Percentiles rank a stretch among this genome's conserved stretches.
phyloP scores from a whole-genome alignment of 2,329 filamentous ascomycete genomes.

The Curvularia lunata region DNA sequence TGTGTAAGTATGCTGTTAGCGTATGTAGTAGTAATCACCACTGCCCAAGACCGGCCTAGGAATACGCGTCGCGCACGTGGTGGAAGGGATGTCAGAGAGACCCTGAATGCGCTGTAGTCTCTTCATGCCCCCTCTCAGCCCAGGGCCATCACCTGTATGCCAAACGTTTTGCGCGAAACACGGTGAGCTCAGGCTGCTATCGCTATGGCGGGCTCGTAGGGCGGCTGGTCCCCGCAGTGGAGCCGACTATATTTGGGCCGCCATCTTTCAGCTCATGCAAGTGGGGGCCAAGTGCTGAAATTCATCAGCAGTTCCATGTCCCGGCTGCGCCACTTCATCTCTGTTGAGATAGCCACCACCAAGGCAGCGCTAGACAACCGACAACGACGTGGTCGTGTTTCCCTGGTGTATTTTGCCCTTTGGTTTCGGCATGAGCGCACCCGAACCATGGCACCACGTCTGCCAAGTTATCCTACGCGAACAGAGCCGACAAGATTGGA shows the following conservation, averaged over 20 bases:
- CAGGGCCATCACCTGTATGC: background rate
- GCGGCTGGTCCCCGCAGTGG: conserved; percentile 17
- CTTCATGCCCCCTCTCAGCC: background rate
- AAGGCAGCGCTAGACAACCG: background rate
- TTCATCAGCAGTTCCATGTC: conserved; percentile 5
- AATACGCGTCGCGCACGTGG: conserved; percentile 38
- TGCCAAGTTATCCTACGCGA: conserved; percentile 9
- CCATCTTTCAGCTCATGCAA: conserved; percentile 19
- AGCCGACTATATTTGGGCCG: conserved; percentile 23
- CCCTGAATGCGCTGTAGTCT: conserved; percentile 1
- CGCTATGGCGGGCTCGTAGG: conserved; percentile 1
- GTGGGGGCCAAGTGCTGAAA: conserved; percentile 12
- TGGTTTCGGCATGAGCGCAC: conserved; percentile 1
- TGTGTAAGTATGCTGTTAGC: conserved; percentile 20
- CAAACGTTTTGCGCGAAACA: conserved; percentile 2
- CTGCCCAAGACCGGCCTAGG: conserved; percentile 17
- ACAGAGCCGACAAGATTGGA: conserved; percentile 4
- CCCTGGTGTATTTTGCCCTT: background rate
- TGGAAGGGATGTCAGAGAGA: conserved; percentile 31
- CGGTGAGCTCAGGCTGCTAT: conserved; percentile 1
- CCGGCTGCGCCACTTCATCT: background rate
- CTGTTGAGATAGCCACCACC: background rate
- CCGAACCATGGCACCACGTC: conserved; percentile 5
- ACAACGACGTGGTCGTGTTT: background rate
- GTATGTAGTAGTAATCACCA: conserved; percentile 10